Evolutionary conservation across 345 rosid species (phyloP).

Genomic region (Populus pruinosa): DNA sequence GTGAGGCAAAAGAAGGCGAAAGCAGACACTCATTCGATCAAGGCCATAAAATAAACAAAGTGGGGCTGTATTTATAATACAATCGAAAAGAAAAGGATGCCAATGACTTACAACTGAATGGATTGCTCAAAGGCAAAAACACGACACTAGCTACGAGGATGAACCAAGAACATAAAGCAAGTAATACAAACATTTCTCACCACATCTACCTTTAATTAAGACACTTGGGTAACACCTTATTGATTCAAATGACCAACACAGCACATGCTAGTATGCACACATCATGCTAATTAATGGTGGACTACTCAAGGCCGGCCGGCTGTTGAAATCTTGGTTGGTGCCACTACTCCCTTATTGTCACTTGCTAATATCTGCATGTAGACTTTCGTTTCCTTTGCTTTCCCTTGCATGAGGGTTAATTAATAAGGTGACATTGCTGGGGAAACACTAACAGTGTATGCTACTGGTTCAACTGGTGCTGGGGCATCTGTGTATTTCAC

Average conservation of each 20-base stretch:
- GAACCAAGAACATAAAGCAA: background rate
- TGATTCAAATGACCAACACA: background rate
- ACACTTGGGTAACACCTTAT: background rate
- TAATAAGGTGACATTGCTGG: conserved; percentile 32
- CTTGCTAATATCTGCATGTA: background rate
- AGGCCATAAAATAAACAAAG: background rate
- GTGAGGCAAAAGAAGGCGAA: background rate
- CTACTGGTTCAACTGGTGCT: background rate
- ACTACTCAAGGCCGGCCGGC: background rate
- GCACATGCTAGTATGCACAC: background rate
- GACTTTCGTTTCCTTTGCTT: background rate
- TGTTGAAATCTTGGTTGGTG: background rate
- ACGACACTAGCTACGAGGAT: too few relatives aligned
- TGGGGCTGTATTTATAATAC: too few relatives aligned
- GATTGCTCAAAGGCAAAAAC: background rate
- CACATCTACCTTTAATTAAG: background rate
- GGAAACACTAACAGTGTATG: background rate
- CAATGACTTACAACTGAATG: background rate
- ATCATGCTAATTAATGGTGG: background rate
- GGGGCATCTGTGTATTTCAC: conserved; percentile 11
- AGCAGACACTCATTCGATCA: background rate
- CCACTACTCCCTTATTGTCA: background rate
- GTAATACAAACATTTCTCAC: background rate
- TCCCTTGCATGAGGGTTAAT: background rate
- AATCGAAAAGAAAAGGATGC: too few relatives aligned